phyloP scores from a whole-genome alignment of 805 yeast species.

The Kazachstania martiniae region DNA sequence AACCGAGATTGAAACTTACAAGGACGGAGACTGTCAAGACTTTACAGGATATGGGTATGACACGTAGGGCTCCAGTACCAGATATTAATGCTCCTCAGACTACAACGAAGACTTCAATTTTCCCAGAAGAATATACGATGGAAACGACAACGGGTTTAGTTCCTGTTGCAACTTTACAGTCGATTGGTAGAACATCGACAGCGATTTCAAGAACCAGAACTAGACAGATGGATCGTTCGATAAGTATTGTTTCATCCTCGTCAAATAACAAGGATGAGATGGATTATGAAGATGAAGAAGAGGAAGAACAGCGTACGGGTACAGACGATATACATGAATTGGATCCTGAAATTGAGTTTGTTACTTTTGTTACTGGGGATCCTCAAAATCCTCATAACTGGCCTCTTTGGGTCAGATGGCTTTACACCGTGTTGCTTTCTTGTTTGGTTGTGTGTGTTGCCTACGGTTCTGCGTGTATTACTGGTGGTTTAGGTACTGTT shows the following conservation, averaged over 20 bases:
- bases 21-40: conserved; percentile 70
- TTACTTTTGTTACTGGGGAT: conserved; percentile 68
- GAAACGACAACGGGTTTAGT: conserved; percentile 87
- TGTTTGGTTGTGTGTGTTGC: conserved; percentile 79
- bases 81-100: conserved; percentile 48
- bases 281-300: conserved; percentile 11
- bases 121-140: conserved; percentile 86
- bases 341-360: conserved; percentile 70
- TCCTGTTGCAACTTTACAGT: conserved; percentile 61
- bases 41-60: conserved; percentile 50
- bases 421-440: conserved; percentile 58
- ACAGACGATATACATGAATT: conserved; percentile 26
- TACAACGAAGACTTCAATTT: conserved; percentile 52
- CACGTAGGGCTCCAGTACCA: conserved; percentile 40
- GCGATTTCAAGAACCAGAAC: conserved; percentile 31
- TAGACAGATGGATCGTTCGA: conserved; percentile 20
- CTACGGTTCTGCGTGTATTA: conserved; percentile 83
- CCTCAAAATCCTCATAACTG: conserved; percentile 90
- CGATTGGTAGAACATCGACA: conserved; percentile 45
- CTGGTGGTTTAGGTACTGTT: conserved; percentile 72
- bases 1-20: conserved; percentile 32
- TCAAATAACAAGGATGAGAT: conserved; percentile 7
- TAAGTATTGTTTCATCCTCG: conserved; percentile 2
- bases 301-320: conserved; percentile 14
- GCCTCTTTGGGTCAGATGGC: conserved; percentile 46